Evolutionary conservation across 208 protist genomes (phyloP).

Genomic region (Crithidia thermophila): DNA sequence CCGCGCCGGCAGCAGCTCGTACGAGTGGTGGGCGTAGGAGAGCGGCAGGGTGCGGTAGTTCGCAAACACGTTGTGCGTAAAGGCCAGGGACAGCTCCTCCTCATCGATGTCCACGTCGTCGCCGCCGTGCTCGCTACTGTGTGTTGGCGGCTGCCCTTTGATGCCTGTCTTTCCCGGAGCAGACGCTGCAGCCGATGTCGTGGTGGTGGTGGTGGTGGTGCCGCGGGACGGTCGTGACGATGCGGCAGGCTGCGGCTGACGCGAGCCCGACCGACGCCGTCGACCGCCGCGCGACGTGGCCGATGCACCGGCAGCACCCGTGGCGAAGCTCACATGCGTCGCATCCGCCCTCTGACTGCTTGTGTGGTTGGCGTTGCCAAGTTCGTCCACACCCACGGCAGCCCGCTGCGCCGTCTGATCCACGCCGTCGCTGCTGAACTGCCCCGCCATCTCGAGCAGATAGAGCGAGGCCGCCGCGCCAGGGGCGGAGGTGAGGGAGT

Average conservation of each 20-base stretch:
- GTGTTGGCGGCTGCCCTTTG: no score
- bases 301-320: not conserved
- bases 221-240: not conserved
- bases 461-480: constrained; percentile 12
- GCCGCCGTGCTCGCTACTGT: not conserved
- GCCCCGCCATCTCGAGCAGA: constrained; percentile 19
- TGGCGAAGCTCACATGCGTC: not conserved
- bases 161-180: no score
- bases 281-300: not conserved
- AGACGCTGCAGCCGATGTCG: not conserved
- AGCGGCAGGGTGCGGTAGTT: constrained; percentile 66
- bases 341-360: not conserved
- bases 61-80: constrained; percentile 48
- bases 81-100: constrained; percentile 2
- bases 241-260: not conserved
- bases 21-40: constrained; percentile 33
- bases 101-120: not conserved
- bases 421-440: constrained; percentile 1
- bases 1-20: constrained; percentile 43
- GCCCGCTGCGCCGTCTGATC: not conserved
- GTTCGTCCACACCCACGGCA: no score
- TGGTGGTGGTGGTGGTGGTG: not conserved
- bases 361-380: not conserved
- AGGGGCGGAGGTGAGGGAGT: constrained; percentile 12
- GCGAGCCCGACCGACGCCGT: constrained; percentile 7